A percentile compares a stretch with the other conserved stretches of the same genome.
Evolutionary conservation across 495 filamentous ascomycete species (phyloP).

Genomic region (Tuber microsphaerosporum): DNA sequence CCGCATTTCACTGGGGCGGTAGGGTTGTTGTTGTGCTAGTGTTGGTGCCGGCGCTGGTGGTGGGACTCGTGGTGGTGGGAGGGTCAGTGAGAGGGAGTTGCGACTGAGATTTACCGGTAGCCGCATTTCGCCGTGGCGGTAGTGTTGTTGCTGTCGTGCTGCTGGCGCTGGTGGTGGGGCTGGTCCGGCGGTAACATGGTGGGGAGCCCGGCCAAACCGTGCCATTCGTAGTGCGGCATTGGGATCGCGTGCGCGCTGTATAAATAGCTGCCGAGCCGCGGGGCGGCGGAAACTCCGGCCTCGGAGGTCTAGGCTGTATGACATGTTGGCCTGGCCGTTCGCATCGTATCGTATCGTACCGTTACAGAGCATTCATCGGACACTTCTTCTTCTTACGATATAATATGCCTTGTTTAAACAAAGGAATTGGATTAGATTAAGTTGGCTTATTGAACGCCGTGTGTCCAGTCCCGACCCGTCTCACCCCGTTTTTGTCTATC

Average conservation of each 20-base stretch:
- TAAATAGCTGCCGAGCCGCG: neutral
- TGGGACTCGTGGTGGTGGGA: neutral
- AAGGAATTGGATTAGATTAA: neutral
- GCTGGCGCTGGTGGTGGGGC: neutral
- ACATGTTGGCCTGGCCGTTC: neutral
- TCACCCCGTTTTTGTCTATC: neutral
- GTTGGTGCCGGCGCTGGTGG: neutral
- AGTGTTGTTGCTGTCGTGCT: neutral
- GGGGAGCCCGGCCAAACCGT: neutral
- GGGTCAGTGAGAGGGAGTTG: neutral
- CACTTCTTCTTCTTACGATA: neutral
- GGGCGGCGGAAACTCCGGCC: neutral
- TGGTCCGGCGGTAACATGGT: neutral
- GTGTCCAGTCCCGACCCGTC: neutral
- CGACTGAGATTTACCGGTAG: neutral
- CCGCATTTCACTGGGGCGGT: neutral
- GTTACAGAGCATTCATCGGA: neutral
- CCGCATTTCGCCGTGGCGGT: neutral
- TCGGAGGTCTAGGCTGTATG: neutral
- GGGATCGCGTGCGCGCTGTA: neutral
- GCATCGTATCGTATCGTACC: neutral
- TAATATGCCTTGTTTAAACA: neutral
- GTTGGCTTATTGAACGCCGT: neutral
- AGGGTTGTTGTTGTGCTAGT: neutral
- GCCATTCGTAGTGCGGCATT: neutral